These are phyloP conservation scores for Polyplosphaeria fusca DNA, from an alignment of 495 filamentous ascomycete genomes.

Conservation along the genomic window DNA sequence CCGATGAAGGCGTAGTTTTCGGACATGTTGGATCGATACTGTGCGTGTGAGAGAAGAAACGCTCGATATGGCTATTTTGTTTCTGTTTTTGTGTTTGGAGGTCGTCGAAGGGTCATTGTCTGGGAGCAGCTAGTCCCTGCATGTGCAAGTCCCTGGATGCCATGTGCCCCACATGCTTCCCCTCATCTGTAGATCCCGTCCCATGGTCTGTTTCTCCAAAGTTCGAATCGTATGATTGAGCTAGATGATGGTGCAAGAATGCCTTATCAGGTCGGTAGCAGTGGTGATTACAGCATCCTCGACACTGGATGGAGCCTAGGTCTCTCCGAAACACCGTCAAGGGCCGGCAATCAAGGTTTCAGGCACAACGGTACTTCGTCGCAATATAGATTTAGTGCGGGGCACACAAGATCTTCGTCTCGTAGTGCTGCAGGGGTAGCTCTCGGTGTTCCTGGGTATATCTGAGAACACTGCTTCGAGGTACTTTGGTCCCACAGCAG, in stretches of 20 bases:
- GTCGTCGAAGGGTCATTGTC: no score
- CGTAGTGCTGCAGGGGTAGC: neutral
- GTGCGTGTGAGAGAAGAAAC: neutral
- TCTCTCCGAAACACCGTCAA: no score
- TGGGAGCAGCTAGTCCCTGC: no score
- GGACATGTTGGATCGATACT: constrained; percentile 6
- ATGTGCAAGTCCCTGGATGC: neutral
- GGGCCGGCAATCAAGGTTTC: no score
- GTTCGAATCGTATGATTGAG: no score
- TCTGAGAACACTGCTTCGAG: constrained; percentile 10
- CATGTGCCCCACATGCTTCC: neutral
- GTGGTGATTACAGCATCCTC: no score
- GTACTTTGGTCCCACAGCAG: no score
- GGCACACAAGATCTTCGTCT: neutral
- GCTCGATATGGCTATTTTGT: no score
- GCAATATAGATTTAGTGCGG: constrained; percentile 16
- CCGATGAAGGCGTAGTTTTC: constrained; percentile 30
- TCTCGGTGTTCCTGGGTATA: neutral
- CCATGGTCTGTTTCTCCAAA: neutral
- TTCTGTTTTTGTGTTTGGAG: no score
- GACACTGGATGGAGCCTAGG: no score
- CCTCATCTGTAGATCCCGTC: neutral
- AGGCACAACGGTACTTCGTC: neutral
- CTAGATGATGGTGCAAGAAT: no score
- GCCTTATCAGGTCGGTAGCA: no score